phyloP scores from a whole-genome alignment of 129 eudicot genomes.

The Saussurea involucrata region DNA sequence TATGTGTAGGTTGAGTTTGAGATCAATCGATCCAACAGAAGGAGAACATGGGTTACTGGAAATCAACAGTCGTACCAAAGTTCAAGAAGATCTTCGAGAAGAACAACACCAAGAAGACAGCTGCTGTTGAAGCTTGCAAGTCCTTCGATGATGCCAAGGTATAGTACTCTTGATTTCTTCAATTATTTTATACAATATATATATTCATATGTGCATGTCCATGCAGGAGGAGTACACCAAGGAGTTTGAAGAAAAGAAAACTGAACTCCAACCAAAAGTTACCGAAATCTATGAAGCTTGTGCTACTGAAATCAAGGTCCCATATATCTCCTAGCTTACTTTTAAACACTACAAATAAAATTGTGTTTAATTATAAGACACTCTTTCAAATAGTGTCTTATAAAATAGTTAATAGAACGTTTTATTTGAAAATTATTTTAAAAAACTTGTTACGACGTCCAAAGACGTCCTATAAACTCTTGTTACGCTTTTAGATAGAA shows the following conservation, averaged over 20 bases:
- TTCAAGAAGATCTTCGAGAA: slow-evolving; percentile 68
- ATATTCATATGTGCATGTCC: slow-evolving; percentile 6
- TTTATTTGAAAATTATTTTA: too few species aligned
- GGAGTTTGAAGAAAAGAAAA: slow-evolving; percentile 74
- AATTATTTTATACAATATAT: neutral
- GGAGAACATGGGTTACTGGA: slow-evolving; percentile 67
- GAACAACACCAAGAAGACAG: slow-evolving; percentile 46
- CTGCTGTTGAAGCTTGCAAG: slow-evolving; percentile 84
- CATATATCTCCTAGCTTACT: neutral
- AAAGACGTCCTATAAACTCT: too few species aligned
- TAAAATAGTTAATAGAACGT: too few species aligned
- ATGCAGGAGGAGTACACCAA: slow-evolving; percentile 65
- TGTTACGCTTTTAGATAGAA: too few species aligned
- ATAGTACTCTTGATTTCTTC: neutral
- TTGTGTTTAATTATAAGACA: too few species aligned
- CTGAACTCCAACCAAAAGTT: slow-evolving; percentile 71
- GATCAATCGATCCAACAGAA: neutral
- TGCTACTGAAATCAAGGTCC: slow-evolving; percentile 73
- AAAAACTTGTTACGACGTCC: too few species aligned
- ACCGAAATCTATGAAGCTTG: slow-evolving; percentile 66
- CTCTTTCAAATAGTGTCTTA: too few species aligned
- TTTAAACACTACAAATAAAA: too few species aligned
- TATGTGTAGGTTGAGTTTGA: neutral
- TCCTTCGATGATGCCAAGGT: slow-evolving; percentile 72
- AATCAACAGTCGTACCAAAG: slow-evolving; percentile 70